A percentile compares a stretch with the other conserved stretches of the same genome.
These are phyloP conservation scores for Bisporella sp. DNA, from an alignment of 2,329 filamentous ascomycete species.

Conservation along the genomic window DNA sequence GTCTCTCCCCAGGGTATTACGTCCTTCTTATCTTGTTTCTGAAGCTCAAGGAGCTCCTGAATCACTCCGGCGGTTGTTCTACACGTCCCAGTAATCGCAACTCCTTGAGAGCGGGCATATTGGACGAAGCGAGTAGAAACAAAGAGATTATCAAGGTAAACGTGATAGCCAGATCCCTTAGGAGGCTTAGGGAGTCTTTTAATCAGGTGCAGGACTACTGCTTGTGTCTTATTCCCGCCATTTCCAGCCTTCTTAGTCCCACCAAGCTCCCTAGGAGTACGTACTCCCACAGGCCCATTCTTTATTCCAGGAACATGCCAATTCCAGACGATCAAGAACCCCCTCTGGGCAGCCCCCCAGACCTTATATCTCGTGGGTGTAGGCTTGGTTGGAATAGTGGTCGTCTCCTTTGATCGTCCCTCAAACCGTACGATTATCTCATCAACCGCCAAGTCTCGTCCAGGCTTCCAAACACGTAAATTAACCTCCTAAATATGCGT, in stretches of 20 bases:
- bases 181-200: background rate
- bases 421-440: background rate
- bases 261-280: background rate
- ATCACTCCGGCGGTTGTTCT: background rate
- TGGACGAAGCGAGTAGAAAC: conserved; percentile 1
- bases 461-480: background rate
- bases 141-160: conserved; percentile 3
- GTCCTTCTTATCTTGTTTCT: conserved; percentile 1
- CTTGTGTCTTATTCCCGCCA: background rate
- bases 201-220: background rate
- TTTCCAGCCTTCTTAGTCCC: background rate
- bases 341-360: background rate
- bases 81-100: background rate
- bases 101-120: background rate
- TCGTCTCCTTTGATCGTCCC: background rate
- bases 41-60: conserved; percentile 2
- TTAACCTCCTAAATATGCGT: background rate
- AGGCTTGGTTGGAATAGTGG: background rate
- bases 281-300: background rate
- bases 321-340: background rate
- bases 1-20: conserved; percentile 2
- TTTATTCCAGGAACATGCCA: background rate
- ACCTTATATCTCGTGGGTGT: background rate
- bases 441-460: background rate
- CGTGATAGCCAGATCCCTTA: background rate